phyloP scores from a whole-genome alignment of 1,139 yeast species.

The Torulaspora globosa region DNA sequence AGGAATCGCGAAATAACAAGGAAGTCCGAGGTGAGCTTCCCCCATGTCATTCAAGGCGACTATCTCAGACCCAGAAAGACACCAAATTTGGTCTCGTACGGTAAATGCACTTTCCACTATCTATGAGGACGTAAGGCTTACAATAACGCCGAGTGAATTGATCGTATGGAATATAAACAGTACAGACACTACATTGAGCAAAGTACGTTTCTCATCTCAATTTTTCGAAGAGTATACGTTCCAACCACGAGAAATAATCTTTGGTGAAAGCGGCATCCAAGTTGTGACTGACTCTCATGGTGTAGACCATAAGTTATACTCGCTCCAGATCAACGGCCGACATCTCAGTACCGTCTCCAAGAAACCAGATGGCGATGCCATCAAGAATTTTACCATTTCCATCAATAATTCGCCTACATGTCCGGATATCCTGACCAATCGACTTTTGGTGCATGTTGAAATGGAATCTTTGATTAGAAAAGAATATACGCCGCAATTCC shows the following conservation, averaged over 20 bases:
- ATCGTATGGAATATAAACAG: slow-evolving; percentile 32
- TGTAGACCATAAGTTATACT: slow-evolving; percentile 36
- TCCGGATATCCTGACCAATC: slow-evolving; percentile 38
- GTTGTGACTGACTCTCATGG: slow-evolving; percentile 26
- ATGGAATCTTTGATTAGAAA: slow-evolving; percentile 50
- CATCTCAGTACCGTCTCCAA: slow-evolving; percentile 49
- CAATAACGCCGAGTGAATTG: slow-evolving; percentile 28
- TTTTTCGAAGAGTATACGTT: slow-evolving; percentile 32
- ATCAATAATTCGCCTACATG: slow-evolving; percentile 34
- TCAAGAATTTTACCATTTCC: slow-evolving; percentile 38
- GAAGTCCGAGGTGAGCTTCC: background rate
- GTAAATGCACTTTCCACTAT: slow-evolving; percentile 29
- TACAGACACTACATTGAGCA: slow-evolving; percentile 33
- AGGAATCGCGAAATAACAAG: background rate
- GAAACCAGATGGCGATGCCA: slow-evolving; percentile 44
- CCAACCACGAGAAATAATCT: slow-evolving; percentile 31
- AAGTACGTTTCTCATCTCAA: slow-evolving; percentile 24
- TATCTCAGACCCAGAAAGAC: slow-evolving; percentile 26
- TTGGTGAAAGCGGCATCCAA: slow-evolving; percentile 36
- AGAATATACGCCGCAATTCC: slow-evolving; percentile 51
- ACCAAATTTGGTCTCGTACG: slow-evolving; percentile 30
- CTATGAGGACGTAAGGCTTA: slow-evolving; percentile 29
- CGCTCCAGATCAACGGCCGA: slow-evolving; percentile 47
- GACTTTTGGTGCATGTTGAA: slow-evolving; percentile 47
- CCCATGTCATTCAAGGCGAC: slow-evolving; percentile 33